Percentiles rank a stretch among this genome's conserved stretches.
These are phyloP conservation scores for Leucoagaricus sp. DNA, from an alignment of 1,284 basidiomycete species.

Conservation along the genomic window DNA sequence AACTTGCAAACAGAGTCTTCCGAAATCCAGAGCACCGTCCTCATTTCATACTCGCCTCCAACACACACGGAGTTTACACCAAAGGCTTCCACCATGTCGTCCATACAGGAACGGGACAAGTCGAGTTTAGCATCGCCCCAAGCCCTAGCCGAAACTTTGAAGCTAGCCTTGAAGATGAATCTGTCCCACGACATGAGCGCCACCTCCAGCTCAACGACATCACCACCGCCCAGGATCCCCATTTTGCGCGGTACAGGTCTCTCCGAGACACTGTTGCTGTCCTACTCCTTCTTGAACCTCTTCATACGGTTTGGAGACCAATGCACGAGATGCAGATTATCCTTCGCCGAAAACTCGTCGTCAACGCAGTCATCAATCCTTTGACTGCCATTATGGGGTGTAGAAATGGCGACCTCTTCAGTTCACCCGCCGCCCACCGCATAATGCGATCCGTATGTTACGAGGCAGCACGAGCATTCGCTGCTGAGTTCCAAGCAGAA, in stretches of 20 bases:
- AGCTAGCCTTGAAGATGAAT: conserved; percentile 41
- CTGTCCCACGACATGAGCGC: conserved; percentile 36
- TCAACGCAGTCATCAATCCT: conserved; percentile 88
- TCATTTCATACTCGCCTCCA: conserved; percentile 84
- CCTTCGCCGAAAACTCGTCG: conserved; percentile 82
- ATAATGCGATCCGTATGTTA: conserved; percentile 53
- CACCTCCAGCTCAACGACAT: conserved; percentile 57
- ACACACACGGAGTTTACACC: conserved; percentile 77
- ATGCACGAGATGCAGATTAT: conserved; percentile 71
- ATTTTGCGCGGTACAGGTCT: conserved; percentile 49
- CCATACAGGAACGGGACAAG: conserved; percentile 75
- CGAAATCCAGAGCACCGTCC: conserved; percentile 74
- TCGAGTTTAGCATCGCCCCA: conserved; percentile 82
- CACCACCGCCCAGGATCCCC: conserved; percentile 42
- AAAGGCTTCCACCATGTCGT: conserved; percentile 58
- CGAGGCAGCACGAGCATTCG: conserved; percentile 64
- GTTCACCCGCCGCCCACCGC: conserved; percentile 39
- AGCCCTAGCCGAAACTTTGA: conserved; percentile 67
- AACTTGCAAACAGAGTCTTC: conserved; percentile 71
- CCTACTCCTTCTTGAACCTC: conserved; percentile 55
- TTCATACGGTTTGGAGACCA: conserved; percentile 70
- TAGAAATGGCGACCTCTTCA: conserved; percentile 76
- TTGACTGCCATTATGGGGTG: conserved; percentile 84
- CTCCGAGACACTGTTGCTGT: conserved; percentile 73
- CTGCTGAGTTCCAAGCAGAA: conserved; percentile 49